phyloP scores from a whole-genome alignment of 129 eudicot genomes.

The Pseudognaphalium luteoalbum region DNA sequence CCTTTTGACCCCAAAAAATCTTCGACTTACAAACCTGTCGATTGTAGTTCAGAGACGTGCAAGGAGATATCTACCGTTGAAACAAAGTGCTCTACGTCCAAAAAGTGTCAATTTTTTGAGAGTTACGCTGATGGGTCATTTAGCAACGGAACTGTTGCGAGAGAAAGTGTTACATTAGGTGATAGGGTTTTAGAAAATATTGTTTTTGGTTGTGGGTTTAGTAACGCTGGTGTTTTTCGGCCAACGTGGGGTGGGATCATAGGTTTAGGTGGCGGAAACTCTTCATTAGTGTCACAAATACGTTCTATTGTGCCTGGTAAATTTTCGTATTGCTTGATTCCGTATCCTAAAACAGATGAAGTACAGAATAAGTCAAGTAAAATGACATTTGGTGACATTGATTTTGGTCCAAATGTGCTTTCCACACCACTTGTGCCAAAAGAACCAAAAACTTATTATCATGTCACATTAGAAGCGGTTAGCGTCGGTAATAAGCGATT shows the following conservation, averaged over 20 bases:
- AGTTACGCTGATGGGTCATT: conserved; percentile 35
- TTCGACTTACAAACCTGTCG: conserved; percentile 26
- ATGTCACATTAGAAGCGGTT: conserved; percentile 25
- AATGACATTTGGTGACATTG: conserved; percentile 36
- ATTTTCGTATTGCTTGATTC: conserved; percentile 39
- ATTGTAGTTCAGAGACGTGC: conserved; percentile 23
- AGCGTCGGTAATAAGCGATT: conserved; percentile 22
- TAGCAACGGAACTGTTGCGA: conserved; percentile 28
- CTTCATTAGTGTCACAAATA: conserved; percentile 38
- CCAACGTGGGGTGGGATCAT: conserved; percentile 25
- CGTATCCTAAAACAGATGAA: conserved; percentile 13
- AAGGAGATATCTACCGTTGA: not conserved
- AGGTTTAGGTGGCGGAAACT: conserved; percentile 45
- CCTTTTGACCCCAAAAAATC: conserved; percentile 37
- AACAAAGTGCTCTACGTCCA: not conserved
- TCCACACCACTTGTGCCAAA: conserved; percentile 34
- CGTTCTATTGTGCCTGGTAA: not conserved
- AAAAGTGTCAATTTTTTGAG: conserved; percentile 25
- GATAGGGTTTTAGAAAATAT: conserved; percentile 2
- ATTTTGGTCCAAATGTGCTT: conserved; percentile 24
- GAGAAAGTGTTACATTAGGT: conserved; percentile 34
- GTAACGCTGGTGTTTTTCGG: conserved; percentile 14
- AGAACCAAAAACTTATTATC: conserved; percentile 23
- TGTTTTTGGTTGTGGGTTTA: conserved; percentile 35
- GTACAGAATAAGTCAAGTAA: conserved; percentile 31